A percentile compares a stretch with the other conserved stretches of the same genome.
Conservation (phyloP, 768 basidiomycete species). For the Erythrobasidium yunnanense region DNA sequence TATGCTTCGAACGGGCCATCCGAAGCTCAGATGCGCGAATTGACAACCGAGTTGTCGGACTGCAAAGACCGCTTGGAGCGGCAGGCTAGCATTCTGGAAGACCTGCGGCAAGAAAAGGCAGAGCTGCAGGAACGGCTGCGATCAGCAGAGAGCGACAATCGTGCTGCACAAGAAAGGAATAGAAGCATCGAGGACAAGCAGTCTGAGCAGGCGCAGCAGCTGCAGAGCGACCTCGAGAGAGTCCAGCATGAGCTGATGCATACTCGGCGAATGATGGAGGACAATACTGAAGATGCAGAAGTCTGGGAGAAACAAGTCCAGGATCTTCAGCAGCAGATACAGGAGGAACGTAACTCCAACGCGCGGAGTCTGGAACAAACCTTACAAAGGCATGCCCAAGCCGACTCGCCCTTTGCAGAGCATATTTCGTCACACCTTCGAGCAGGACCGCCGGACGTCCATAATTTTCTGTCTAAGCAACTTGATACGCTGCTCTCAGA, state of each 20-base stretch:
- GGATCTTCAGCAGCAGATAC: neutral
- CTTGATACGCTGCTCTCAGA: neutral
- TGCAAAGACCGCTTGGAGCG: neutral
- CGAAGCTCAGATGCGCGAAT: neutral
- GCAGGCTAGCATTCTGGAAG: neutral
- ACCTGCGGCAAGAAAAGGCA: neutral
- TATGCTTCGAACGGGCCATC: neutral
- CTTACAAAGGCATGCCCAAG: neutral
- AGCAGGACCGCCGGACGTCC: neutral
- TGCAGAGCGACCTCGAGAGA: neutral
- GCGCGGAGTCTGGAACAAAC: neutral
- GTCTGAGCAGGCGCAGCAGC: neutral
- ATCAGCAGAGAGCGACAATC: no score
- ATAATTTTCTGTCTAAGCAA: neutral
- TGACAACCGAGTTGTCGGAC: neutral
- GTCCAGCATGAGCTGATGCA: neutral
- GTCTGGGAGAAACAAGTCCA: neutral
- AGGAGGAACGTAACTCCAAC: neutral
- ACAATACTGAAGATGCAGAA: neutral
- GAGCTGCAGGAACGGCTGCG: neutral
- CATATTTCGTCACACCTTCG: neutral
- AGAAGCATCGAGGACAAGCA: neutral
- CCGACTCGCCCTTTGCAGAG: neutral
- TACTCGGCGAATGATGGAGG: neutral
- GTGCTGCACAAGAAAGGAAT: neutral